phyloP scores from a whole-genome alignment of 768 basidiomycete genomes.

The Amanita pseudoporphyria region DNA sequence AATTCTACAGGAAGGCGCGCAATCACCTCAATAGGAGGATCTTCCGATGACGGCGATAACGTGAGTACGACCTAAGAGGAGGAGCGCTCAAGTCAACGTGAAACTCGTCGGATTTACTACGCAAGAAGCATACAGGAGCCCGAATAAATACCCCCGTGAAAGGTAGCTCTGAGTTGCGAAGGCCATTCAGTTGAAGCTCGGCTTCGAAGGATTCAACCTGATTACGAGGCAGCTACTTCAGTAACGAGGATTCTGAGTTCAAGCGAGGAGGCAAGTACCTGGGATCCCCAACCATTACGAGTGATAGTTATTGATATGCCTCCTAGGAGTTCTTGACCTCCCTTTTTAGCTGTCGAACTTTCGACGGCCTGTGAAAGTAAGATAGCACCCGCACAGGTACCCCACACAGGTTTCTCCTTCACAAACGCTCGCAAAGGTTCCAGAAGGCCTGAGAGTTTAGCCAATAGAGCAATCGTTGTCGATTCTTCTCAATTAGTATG shows the following conservation, averaged over 20 bases:
- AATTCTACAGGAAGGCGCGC: slow-evolving; percentile 19
- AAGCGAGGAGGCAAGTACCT: slow-evolving; percentile 36
- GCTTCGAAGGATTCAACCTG: slow-evolving; percentile 91
- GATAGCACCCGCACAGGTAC: slow-evolving; percentile 94
- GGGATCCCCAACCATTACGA: slow-evolving; percentile 92
- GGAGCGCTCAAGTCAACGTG: not conserved
- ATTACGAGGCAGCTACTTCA: slow-evolving; percentile 3
- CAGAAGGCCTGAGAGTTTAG: slow-evolving; percentile 62
- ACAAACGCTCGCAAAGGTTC: slow-evolving; percentile 73
- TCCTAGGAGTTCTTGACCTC: slow-evolving; percentile 79
- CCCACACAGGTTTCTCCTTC: slow-evolving; percentile 77
- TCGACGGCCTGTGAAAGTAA: slow-evolving; percentile 67
- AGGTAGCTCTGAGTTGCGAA: slow-evolving; percentile 48
- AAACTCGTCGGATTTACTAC: not conserved
- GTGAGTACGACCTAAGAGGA: slow-evolving; percentile 49
- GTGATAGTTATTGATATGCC: slow-evolving; percentile 73
- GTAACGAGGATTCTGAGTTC: not conserved
- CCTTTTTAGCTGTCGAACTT: slow-evolving; percentile 56
- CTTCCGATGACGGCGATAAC: slow-evolving; percentile 34
- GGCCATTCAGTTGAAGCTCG: slow-evolving; percentile 50
- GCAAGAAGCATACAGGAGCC: slow-evolving; percentile 58
- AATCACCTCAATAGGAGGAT: slow-evolving; percentile 27
- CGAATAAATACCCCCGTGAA: slow-evolving; percentile 91
- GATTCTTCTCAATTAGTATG: slow-evolving; percentile 54
- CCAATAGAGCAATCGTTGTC: slow-evolving; percentile 81